Percentiles rank a stretch among this genome's conserved stretches.
phyloP scores from a whole-genome alignment of 495 filamentous ascomycete genomes.

The Neurospora africana region DNA sequence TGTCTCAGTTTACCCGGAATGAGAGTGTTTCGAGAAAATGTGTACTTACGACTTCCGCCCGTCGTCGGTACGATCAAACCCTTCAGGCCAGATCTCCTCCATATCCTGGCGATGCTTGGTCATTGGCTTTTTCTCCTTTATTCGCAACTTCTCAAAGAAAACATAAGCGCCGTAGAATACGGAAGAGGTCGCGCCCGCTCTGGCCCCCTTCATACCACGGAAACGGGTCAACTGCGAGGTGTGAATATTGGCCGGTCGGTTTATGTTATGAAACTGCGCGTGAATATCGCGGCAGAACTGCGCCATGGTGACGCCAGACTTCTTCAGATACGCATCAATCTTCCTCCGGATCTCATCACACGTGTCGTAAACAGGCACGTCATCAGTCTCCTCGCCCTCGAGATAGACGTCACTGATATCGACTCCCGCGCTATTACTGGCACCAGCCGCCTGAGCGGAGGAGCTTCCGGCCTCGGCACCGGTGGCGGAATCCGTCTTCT shows the following conservation, averaged over 20 bases:
- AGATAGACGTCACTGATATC: slow-evolving; percentile 31
- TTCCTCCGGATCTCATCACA: slow-evolving; percentile 49
- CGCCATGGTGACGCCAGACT: slow-evolving; percentile 40
- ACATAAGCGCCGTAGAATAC: slow-evolving; percentile 45
- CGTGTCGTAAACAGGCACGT: slow-evolving; percentile 40
- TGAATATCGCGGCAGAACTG: slow-evolving; percentile 39
- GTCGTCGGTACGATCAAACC: slow-evolving; percentile 11
- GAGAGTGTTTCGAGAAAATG: neutral
- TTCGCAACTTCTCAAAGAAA: slow-evolving; percentile 50
- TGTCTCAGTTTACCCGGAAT: neutral
- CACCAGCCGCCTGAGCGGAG: neutral
- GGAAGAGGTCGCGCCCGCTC: slow-evolving; percentile 26
- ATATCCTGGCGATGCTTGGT: slow-evolving; percentile 39
- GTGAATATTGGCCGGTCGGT: slow-evolving; percentile 18
- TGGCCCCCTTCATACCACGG: slow-evolving; percentile 36
- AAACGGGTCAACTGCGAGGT: slow-evolving; percentile 34
- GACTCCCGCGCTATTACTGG: slow-evolving; percentile 5
- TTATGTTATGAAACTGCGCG: slow-evolving; percentile 15
- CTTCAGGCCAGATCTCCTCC: slow-evolving; percentile 34
- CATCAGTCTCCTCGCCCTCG: slow-evolving; percentile 30
- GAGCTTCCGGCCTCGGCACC: slow-evolving; percentile 1
- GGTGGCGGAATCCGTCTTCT: slow-evolving; percentile 7
- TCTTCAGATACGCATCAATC: slow-evolving; percentile 39
- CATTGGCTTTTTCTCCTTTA: slow-evolving; percentile 46
- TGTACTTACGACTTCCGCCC: slow-evolving; percentile 1